Evolutionary conservation across 108 stramenopile species (phyloP), one percentile per base, ranked within the genome.

Genomic region (Hondaea fermentalgiana): DNA sequence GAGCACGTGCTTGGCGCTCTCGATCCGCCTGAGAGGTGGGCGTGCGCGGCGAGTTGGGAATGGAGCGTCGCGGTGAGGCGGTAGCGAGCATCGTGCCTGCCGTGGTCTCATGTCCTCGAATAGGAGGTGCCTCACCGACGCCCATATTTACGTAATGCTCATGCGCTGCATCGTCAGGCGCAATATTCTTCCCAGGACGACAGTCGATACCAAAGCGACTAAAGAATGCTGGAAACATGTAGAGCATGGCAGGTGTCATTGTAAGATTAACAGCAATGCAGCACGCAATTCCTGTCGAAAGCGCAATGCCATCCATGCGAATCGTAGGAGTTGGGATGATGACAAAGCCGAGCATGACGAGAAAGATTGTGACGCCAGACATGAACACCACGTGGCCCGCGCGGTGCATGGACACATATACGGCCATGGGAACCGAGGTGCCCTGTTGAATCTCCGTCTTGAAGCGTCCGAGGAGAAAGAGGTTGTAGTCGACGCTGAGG

Each of bases 391-490:
- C 76, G 28, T 83, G 76, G 51, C 76, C 76, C 0, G 76, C 76
- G 45, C 76, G 45, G 76, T 83, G 51, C 76, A 83, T 83, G 49
- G 51, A 14, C n/a, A 83, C 51, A 23, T 83, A 83, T 6, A 83
- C 51, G 49, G 76, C 76, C n/a, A 83, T n/a, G 45, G 45, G 76
- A 12, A 53, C 49, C n/a, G 45, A 53, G 45, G 25, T 45, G 51
- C 76, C 76, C 76, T 83, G 45, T 0, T 35, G n/a, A 5, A 83
- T 23, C 51, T 83, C 76, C 19, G 12, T 53, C n/a, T 53, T 21
- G 51, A 83, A 83, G n/a, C 76, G 76, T 6, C 76, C 49, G 4
- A 83, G 51, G 76, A 83, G 76, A 23, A 83, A 83, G 51, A 83
- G 76, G 4, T 47, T 53, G 51, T 83, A 83, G 51, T 83, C 76